Percentiles rank a stretch among this genome's conserved stretches.
Conservation (phyloP, 371 early-diverging fungal genomes). For the Rhizomucor miehei region DNA sequence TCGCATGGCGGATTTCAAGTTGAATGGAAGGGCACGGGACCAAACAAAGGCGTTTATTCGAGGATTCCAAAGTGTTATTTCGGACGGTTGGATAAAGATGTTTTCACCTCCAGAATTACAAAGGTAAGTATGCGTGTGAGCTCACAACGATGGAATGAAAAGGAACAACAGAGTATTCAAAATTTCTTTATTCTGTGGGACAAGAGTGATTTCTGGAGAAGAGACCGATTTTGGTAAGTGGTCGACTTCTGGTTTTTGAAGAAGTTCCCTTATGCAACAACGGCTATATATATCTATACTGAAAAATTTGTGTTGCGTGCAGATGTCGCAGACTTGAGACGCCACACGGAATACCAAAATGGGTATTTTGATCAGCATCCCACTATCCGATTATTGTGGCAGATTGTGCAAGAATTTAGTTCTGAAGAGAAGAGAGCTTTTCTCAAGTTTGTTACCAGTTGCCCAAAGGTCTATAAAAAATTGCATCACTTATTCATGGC, state of each 20-base stretch:
- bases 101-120: conserved; percentile 83
- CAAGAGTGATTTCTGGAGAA: conserved; percentile 77
- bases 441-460: conserved; percentile 86
- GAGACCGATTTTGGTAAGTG: conserved; percentile 60
- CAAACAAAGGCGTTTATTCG: conserved; percentile 79
- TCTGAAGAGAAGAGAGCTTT: conserved; percentile 71
- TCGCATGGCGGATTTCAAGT: conserved; percentile 73
- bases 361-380: conserved; percentile 75
- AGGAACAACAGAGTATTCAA: conserved; percentile 1
- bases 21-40: conserved; percentile 72
- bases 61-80: conserved; percentile 69
- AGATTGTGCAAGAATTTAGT: conserved; percentile 60
- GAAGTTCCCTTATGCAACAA: no score
- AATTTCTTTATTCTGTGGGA: conserved; percentile 1
- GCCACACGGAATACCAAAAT: conserved; percentile 82
- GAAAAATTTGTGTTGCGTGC: conserved; percentile 15
- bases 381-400: conserved; percentile 82
- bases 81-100: conserved; percentile 64
- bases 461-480: conserved; percentile 58
- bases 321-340: conserved; percentile 74
- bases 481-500: no score
- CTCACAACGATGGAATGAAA: no score
- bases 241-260: background rate
- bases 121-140: conserved; percentile 15
- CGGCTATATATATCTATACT: no score